Percentiles rank a stretch among this genome's conserved stretches.
phyloP scores from a whole-genome alignment of 176 grass and related monocot species.

The Thalia dealbata region DNA sequence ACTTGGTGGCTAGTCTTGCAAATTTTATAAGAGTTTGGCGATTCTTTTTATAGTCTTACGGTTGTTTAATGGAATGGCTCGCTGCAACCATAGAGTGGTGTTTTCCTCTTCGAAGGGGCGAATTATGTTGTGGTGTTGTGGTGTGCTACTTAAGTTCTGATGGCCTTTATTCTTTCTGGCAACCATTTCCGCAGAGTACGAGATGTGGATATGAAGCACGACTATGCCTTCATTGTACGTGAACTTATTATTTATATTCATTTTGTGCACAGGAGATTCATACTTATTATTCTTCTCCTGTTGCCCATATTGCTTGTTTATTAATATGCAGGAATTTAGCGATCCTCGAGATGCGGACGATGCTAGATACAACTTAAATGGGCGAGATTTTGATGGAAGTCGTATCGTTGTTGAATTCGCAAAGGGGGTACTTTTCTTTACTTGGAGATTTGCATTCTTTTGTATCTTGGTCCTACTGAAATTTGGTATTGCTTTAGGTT shows the following conservation, averaged over 20 bases:
- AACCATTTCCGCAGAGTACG: constrained; percentile 96
- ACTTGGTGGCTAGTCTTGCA: constrained; percentile 71
- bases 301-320: background rate
- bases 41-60: constrained; percentile 66
- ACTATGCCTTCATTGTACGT: constrained; percentile 98
- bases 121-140: constrained; percentile 24
- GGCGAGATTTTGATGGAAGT: constrained; percentile 86
- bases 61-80: constrained; percentile 45
- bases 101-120: constrained; percentile 16
- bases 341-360: constrained; percentile 93
- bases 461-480: background rate
- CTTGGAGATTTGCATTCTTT: background rate
- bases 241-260: background rate
- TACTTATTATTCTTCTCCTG: too few relatives aligned
- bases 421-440: constrained; percentile 52
- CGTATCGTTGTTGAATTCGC: constrained; percentile 89
- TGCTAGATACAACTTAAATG: constrained; percentile 74
- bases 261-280: too few relatives aligned
- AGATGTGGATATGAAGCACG: constrained; percentile 98
- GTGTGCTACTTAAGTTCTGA: constrained; percentile 41
- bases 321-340: constrained; percentile 57
- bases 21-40: constrained; percentile 75
- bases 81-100: constrained; percentile 16
- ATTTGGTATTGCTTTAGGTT: constrained; percentile 20
- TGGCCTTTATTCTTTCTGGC: constrained; percentile 72